Conservation (phyloP, 2,329 filamentous ascomycete genomes). For the Colletotrichum higginsianum region DNA sequence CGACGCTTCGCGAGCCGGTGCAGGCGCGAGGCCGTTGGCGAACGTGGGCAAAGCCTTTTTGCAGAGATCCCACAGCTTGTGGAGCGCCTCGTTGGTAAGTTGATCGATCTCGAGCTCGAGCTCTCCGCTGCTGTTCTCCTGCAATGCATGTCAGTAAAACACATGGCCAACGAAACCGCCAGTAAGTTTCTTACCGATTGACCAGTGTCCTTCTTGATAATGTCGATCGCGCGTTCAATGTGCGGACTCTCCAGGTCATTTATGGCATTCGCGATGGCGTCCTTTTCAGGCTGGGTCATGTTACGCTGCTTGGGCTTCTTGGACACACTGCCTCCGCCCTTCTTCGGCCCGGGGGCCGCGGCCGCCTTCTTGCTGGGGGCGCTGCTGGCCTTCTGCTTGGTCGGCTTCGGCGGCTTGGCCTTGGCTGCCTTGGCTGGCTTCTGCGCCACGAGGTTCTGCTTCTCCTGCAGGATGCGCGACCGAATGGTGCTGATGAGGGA, state of each 20-base stretch:
- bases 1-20: conserved; percentile 48
- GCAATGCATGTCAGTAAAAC: conserved; percentile 22
- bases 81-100: conserved; percentile 68
- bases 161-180: conserved; percentile 47
- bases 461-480: conserved; percentile 81
- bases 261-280: conserved; percentile 89
- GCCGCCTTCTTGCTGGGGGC: conserved; percentile 59
- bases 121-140: conserved; percentile 73
- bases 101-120: conserved; percentile 73
- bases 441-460: conserved; percentile 70
- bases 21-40: conserved; percentile 51
- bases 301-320: conserved; percentile 68
- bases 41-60: conserved; percentile 60
- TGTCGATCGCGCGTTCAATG: conserved; percentile 85
- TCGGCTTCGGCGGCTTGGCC: conserved; percentile 64
- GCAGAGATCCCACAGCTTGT: conserved; percentile 65
- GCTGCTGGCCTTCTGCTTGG: conserved; percentile 64
- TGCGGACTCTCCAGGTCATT: conserved; percentile 84
- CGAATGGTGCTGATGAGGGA: conserved; percentile 77
- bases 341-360: conserved; percentile 52
- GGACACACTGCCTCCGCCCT: conserved; percentile 56
- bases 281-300: conserved; percentile 86
- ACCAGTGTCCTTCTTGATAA: conserved; percentile 90
- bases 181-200: conserved; percentile 73
- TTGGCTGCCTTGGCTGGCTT: conserved; percentile 73